Base-by-base conservation (phyloP, 108 stramenopile species). In the Cyclotella distinguenda region DNA sequence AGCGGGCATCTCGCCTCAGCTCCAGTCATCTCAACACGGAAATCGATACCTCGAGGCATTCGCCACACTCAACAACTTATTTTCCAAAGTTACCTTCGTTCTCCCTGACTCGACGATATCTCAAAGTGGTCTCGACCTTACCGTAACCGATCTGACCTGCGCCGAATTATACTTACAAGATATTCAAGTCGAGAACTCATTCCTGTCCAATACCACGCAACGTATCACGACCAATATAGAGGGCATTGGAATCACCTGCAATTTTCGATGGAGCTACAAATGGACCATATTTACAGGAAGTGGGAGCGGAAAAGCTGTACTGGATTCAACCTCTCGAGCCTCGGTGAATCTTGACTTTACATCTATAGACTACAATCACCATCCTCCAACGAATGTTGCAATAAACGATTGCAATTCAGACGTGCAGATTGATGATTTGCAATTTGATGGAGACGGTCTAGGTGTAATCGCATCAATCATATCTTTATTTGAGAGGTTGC, bases 381-480 rank as follows among this genome's bases (percentile, higher is more conserved):
- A 49, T 49, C 81, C 85, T 39, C 87, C 87, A 1, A 68, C 26
- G 0, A 56, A 60, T 42, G 72, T 76, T 12, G 27, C 33, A 25
- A 59, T 88, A 0, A 23, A 69, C 6, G 39, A 38, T 11, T 88
- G 87, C 49, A 48, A 39, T 12, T 40, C 81, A 4, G 68, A 73
- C 40, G 63, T 86, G 7, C 16, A 71, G n/a, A 82, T 86, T 45
- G 49, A 39, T 9, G 55, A 79, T 16, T 67, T 88, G 83, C 58
- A 77, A 9, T 88, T 86, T 25, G 68, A 78, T 21, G 85, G 81
- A 18, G 76, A 77, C 59, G 76, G 76, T 11, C 42, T 77, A 18
- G 82, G 80, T 9, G 45, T 86, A 13, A 63, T 78, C 9, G 83
- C 64, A 0, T 64, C 60, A 11, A 74, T 86, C 25, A 60, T 86